Evolutionary conservation across 495 filamentous ascomycete species (phyloP), one percentile per base, ranked within the genome.

Genomic region (Symbiotaphrina buchneri): DNA sequence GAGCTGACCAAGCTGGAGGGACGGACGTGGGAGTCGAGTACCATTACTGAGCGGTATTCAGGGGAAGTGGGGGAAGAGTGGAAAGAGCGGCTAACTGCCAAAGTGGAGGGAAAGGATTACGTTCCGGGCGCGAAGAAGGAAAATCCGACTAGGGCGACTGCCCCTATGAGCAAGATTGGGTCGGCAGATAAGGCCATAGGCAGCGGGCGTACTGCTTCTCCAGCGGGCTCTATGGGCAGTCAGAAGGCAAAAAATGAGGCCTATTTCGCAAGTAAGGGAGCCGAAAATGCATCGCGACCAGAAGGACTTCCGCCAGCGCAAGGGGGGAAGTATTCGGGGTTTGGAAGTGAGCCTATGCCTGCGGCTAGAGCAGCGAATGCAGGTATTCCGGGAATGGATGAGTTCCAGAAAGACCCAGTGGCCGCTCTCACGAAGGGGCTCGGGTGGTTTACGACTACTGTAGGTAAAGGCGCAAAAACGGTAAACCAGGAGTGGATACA

Each of bases 61-160:
- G 71, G 77, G 18, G 72, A 77, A 29, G 74, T 74, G 1, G 87
- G 82, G 13, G 87, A 94, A 50, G 90, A 97, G 54, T 97, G 71
- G 61, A 95, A 95, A 48, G 90, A 94, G 49, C 63, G 85, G 39
- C 45, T 97, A 28, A 66, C 67, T 17, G 74, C 74, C 32, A 85
- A 84, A 53, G 75, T 84, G 17, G 84, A 93, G 43, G 77, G 76
- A 3, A 56, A 60, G 32, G 74, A 87, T 39, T 97, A 82, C 47
- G 72, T 81, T 5, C 67, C 65, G 0, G 70, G 65, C 15, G 60
- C 69, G 42, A 59, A 57, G 39, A 44, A 34, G 39, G 13, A 32
- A 32, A 22, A 7, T 8, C 22, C 13, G 22, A 13, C 13, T 13
- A 7, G 7, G 7, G 30, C 15, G 30, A 14, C 11, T 3, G 7